These are phyloP conservation scores for Aspergillus floridensis DNA, from an alignment of 2,329 filamentous ascomycete species.

Conservation along the genomic window DNA sequence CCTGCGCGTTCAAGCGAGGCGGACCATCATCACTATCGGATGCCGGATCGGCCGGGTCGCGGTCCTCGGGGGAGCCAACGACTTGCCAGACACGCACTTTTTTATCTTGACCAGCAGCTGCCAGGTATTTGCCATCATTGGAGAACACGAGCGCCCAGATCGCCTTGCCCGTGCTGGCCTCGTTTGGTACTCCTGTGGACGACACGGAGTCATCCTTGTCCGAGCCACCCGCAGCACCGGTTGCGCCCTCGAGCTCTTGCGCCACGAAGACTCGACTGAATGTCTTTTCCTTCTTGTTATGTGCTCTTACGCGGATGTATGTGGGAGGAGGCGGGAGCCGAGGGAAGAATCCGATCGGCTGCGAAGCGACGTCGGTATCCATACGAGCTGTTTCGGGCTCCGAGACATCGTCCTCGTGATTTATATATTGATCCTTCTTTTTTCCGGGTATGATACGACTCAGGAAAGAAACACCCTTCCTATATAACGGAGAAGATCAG, in stretches of 20 bases:
- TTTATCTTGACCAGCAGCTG: constrained; percentile 86
- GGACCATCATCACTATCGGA: constrained; percentile 55
- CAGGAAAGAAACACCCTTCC: constrained; percentile 86
- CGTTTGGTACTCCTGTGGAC: constrained; percentile 20
- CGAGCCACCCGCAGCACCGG: constrained; percentile 31
- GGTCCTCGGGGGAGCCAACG: constrained; percentile 76
- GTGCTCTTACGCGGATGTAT: constrained; percentile 80
- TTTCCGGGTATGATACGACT: constrained; percentile 77
- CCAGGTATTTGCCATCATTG: constrained; percentile 83
- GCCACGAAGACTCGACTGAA: constrained; percentile 89
- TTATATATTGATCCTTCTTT: constrained; percentile 62
- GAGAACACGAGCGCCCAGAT: constrained; percentile 95
- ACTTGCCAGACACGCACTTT: constrained; percentile 87
- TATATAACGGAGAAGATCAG: constrained; percentile 39
- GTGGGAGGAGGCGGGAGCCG: constrained; percentile 83
- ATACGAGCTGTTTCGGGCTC: constrained; percentile 69
- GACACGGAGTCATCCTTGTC: constrained; percentile 30
- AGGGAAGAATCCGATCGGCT: constrained; percentile 78
- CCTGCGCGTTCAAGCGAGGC: constrained; percentile 77
- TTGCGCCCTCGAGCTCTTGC: constrained; percentile 74
- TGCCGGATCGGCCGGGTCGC: constrained; percentile 69
- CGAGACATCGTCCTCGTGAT: constrained; percentile 60
- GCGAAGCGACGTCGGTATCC: constrained; percentile 76
- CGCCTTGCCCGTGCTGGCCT: constrained; percentile 55
- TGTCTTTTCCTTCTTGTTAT: constrained; percentile 76